Conservation (phyloP, 306 rosid species). For the Lupinus albus region DNA sequence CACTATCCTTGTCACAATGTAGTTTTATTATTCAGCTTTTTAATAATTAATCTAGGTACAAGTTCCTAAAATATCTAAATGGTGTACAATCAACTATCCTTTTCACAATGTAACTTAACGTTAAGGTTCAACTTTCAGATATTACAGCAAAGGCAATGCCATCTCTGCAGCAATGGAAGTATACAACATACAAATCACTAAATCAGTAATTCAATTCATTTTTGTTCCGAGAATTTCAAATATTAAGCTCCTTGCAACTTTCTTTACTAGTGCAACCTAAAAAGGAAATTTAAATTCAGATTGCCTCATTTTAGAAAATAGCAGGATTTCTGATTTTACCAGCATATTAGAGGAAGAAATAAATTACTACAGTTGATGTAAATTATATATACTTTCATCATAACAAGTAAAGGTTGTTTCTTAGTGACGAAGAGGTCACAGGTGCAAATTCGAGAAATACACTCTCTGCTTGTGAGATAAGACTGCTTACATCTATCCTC, state of each 20-base stretch:
- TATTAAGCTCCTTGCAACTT: conserved; percentile 4
- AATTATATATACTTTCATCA: too few relatives aligned
- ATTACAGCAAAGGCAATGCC: not conserved
- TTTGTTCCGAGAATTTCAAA: not conserved
- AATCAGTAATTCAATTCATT: not conserved
- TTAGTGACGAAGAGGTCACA: too few relatives aligned
- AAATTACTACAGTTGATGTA: too few relatives aligned
- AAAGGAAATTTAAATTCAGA: not conserved
- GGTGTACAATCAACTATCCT: too few relatives aligned
- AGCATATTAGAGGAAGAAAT: not conserved
- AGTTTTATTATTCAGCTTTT: not conserved
- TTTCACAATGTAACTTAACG: too few relatives aligned
- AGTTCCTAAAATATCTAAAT: not conserved
- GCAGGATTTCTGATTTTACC: conserved; percentile 10
- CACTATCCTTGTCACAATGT: conserved; percentile 12
- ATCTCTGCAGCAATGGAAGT: not conserved
- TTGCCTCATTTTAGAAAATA: not conserved
- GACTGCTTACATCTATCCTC: too few relatives aligned
- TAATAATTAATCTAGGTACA: not conserved
- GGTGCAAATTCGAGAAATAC: too few relatives aligned
- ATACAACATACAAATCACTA: not conserved
- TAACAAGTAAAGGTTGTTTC: too few relatives aligned
- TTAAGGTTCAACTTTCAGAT: not conserved
- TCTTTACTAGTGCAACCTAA: not conserved
- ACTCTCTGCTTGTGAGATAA: too few relatives aligned